phyloP scores from a whole-genome alignment of 2,329 filamentous ascomycete genomes.

The Calonectria hawksworthii region DNA sequence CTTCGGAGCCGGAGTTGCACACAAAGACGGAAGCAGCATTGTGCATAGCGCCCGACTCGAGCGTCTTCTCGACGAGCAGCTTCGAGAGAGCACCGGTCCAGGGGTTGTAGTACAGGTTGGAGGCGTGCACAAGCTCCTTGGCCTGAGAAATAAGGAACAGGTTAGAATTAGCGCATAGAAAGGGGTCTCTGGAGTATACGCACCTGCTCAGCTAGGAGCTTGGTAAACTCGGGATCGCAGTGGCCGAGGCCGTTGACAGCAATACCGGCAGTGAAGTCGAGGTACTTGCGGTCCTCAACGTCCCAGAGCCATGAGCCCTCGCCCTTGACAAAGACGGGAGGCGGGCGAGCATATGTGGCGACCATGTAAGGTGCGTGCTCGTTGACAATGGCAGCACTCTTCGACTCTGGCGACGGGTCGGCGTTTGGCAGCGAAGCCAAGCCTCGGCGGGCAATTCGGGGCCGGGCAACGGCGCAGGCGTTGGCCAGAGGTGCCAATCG shows the following conservation, averaged over 20 bases:
- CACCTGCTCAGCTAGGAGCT: conserved; percentile 84
- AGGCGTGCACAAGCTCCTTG: conserved; percentile 87
- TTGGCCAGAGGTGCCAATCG: conserved; percentile 51
- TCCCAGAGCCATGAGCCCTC: conserved; percentile 92
- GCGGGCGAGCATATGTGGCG: conserved; percentile 91
- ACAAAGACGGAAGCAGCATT: conserved; percentile 87
- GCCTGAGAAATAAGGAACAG: conserved; percentile 56
- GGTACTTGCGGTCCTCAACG: conserved; percentile 87
- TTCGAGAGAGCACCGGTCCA: conserved; percentile 94
- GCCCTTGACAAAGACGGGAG: conserved; percentile 90
- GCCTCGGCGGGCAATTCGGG: conserved; percentile 48
- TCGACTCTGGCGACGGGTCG: conserved; percentile 80
- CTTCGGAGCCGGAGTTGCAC: conserved; percentile 96
- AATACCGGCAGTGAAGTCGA: conserved; percentile 96
- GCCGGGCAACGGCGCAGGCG: conserved; percentile 38
- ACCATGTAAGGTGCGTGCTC: conserved; percentile 92
- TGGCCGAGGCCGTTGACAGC: conserved; percentile 95
- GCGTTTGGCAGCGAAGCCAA: conserved; percentile 69
- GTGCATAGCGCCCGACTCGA: conserved; percentile 84
- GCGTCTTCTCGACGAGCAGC: conserved; percentile 85
- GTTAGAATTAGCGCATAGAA: not conserved
- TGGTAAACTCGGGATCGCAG: conserved; percentile 83
- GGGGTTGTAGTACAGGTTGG: conserved; percentile 96
- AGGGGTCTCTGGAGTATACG: conserved; percentile 17
- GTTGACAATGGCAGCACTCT: conserved; percentile 80